These are phyloP conservation scores for Candida endomychidarum DNA, from an alignment of 805 yeast species.

Conservation along the genomic window DNA sequence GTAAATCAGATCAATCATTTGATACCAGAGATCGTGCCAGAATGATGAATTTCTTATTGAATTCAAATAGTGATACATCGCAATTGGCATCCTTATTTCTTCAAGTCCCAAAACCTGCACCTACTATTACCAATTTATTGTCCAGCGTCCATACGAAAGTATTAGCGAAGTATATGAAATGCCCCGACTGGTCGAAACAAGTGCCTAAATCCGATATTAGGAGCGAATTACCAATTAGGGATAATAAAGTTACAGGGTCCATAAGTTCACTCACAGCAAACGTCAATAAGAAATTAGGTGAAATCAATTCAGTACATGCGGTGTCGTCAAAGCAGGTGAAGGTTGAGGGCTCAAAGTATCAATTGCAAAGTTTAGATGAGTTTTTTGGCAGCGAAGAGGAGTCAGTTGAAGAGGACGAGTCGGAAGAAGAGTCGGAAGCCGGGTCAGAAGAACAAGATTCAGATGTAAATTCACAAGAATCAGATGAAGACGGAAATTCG, in stretches of 20 bases:
- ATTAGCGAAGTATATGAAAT: slow-evolving; percentile 21
- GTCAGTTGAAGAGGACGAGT: slow-evolving; percentile 14
- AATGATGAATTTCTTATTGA: slow-evolving; percentile 60
- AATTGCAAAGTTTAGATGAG: slow-evolving; percentile 81
- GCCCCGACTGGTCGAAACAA: slow-evolving; percentile 48
- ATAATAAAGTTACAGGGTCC: slow-evolving; percentile 17
- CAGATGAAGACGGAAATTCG: slow-evolving; percentile 15
- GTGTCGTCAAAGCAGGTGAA: slow-evolving; percentile 23
- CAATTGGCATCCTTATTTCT: slow-evolving; percentile 68
- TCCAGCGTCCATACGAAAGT: slow-evolving; percentile 11
- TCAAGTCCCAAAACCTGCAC: slow-evolving; percentile 75
- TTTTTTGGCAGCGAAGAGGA: slow-evolving; percentile 54
- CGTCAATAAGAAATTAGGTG: slow-evolving; percentile 16
- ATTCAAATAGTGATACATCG: slow-evolving; percentile 38
- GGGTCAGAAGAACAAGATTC: slow-evolving; percentile 4
- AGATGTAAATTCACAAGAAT: slow-evolving; percentile 10
- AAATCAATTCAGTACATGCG: slow-evolving; percentile 24
- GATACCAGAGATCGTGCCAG: slow-evolving; percentile 88
- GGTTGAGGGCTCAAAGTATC: slow-evolving; percentile 30
- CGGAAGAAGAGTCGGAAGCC: slow-evolving; percentile 15
- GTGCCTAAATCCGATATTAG: slow-evolving; percentile 34
- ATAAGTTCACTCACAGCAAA: slow-evolving; percentile 18
- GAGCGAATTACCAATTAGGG: slow-evolving; percentile 22
- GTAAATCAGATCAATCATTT: slow-evolving; percentile 69
- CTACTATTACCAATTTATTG: slow-evolving; percentile 34